Evolutionary conservation across 2,329 filamentous ascomycete genomes (phyloP), one percentile per base, ranked within the genome.

Genomic region (Apiospora arundinis): DNA sequence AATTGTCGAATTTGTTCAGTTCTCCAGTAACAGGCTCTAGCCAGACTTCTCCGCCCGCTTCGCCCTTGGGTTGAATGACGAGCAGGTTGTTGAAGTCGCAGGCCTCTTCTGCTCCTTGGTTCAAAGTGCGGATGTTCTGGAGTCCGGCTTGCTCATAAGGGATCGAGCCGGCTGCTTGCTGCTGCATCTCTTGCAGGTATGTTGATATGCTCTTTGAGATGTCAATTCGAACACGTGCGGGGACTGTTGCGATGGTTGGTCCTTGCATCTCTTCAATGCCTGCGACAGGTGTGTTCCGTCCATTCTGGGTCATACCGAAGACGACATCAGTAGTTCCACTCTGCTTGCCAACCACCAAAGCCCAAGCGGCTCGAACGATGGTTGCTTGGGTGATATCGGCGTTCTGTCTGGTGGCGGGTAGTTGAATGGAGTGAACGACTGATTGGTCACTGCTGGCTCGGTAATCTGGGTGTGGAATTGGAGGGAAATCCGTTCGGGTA

Each of bases 141-240:
- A 72, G 69, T 25, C 71, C 71, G 4, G 56, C 42, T 73, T 90
- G 87, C 72, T 89, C 83, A 74, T 88, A 83, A 0, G 85, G 84
- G 14, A 88, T 85, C 74, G 86, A 85, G 4, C 83, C 79, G 0
- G 85, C 81, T 0, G 49, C 45, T 48, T 71, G 23, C 9, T 45
- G 21, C n/a, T 72, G 69, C 18, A 70, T 28, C 37, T 56, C 46
- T 18, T 68, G 66, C 1, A 72, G 56, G n/a, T 67, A 71, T 0
- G 75, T 73, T 3, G 74, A 74, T 8, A 77, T 75, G 1, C 75
- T 72, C 32, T 78, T 77, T 11, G 83, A 65, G 2, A 0, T 23
- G 14, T 37, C 67, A 14, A 49, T 21, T 4, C 71, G 73, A 4
- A 85, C 78, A 21, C 82, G 80, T 7, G 84, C 75, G 4, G 84